Percentiles rank a stretch among this genome's conserved stretches.
Evolutionary conservation across 257 asterid genomes (phyloP).

Genomic region (Euphrasia confusa): DNA sequence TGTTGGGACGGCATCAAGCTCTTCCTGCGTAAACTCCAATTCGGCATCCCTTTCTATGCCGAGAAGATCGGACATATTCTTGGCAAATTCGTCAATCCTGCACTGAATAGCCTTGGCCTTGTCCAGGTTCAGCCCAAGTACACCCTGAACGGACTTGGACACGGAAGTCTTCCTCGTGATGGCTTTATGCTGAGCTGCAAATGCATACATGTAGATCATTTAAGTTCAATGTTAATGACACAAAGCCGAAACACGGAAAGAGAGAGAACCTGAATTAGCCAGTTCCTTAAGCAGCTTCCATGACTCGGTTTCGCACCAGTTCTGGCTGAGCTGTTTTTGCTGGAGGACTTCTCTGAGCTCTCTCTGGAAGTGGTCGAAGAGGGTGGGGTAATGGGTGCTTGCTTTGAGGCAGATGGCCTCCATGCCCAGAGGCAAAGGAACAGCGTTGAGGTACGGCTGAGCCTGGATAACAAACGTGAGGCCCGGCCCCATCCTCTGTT

Average conservation of each 20-base stretch:
- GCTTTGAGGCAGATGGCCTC: constrained; percentile 85
- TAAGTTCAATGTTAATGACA: constrained; percentile 2
- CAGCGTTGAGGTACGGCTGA: constrained; percentile 82
- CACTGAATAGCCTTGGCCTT: constrained; percentile 65
- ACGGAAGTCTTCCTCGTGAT: constrained; percentile 63
- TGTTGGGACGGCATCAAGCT: constrained; percentile 81
- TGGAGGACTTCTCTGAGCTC: constrained; percentile 85
- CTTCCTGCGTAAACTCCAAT: constrained; percentile 88
- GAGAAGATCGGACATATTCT: constrained; percentile 70
- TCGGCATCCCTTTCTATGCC: constrained; percentile 86
- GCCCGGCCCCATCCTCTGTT: constrained; percentile 77
- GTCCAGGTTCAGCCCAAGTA: constrained; percentile 63
- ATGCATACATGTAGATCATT: not conserved
- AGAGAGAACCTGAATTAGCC: constrained; percentile 61
- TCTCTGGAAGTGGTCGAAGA: constrained; percentile 92
- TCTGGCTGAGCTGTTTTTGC: constrained; percentile 38
- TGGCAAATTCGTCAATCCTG: constrained; percentile 64
- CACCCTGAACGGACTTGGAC: constrained; percentile 51
- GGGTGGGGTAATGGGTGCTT: constrained; percentile 91
- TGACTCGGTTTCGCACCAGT: constrained; percentile 83
- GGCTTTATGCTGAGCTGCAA: constrained; percentile 90
- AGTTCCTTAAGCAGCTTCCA: constrained; percentile 88
- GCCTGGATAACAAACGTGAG: constrained; percentile 82
- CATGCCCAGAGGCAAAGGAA: constrained; percentile 85
- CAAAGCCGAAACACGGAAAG: not conserved